Base-by-base conservation (phyloP, 495 filamentous ascomycete genomes). In the Xylaria grammica region DNA sequence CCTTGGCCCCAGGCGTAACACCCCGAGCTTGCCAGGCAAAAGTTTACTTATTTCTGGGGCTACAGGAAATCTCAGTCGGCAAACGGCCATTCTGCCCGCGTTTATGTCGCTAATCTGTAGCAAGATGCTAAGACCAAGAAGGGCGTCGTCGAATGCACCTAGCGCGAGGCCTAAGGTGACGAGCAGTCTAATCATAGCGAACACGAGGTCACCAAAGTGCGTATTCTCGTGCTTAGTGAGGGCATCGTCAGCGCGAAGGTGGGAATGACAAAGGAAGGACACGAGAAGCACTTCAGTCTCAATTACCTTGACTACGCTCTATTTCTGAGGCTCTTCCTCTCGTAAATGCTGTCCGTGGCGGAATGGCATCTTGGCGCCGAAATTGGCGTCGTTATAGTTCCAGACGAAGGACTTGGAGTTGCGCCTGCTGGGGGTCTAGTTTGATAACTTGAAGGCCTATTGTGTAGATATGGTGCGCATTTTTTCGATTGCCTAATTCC, bases 221-320 rank as follows among this genome's bases (percentile, higher is more conserved):
- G 34, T 6, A 62, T 66, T 48, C 38, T 72, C 5, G 76, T 90
- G 46, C 81, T 84, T 69, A 91, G 91, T 65, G 88, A 88, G 1
- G 87, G 89, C 26, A 79, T 88, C 53, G 85, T 88, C 81, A 81
- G 75, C 0, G 65, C 79, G 2, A 77, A 82, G 0, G 72, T 72
- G 3, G 69, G 71, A 0, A 67, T 72, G 0, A 90, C 88, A 1
- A 69, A 76, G 20, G 84, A 90, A 17, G 85, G 87, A 6, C 86
- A 86, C 65, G 87, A 91, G 63, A 80, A 85, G 29, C 84, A 89
- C 61, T 85, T 90, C 65, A 86, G 86, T 34, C 86, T 85, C 2
- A 91, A 91, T 66, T 82, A 90, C 70, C 67, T 91, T 58, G 86
- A 86, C 4, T 87, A 88, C 65, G 83, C 83, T 40, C 78, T 90